A percentile compares a stretch with the other conserved stretches of the same genome.
Conservation (phyloP, 2,329 filamentous ascomycete species). For the Tolypocladium paradoxum region DNA sequence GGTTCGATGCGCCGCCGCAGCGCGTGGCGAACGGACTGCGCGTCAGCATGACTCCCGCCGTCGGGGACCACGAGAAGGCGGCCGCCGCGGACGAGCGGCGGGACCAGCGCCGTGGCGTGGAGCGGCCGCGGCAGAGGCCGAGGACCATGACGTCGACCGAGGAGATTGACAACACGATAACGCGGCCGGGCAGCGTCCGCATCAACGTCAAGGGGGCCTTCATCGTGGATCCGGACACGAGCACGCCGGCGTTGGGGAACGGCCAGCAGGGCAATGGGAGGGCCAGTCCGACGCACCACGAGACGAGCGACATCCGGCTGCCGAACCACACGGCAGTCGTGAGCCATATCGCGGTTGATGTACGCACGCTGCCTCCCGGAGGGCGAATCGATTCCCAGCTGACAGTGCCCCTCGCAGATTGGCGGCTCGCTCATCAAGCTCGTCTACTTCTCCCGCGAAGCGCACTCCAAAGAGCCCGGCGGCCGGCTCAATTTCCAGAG, state of each 20-base stretch:
- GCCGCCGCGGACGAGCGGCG: background rate
- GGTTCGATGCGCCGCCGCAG: conserved; percentile 1
- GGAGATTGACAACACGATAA: conserved; percentile 51
- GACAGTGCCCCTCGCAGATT: conserved; percentile 48
- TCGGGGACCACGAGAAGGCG: conserved; percentile 2
- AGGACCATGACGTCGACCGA: conserved; percentile 36
- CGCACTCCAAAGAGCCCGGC: conserved; percentile 66
- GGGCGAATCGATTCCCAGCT: background rate
- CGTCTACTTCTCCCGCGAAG: conserved; percentile 91
- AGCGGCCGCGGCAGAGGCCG: conserved; percentile 6
- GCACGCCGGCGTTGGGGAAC: conserved; percentile 33
- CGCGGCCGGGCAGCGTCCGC: conserved; percentile 61
- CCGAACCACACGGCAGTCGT: conserved; percentile 93
- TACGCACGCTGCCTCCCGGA: conserved; percentile 31
- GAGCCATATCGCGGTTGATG: conserved; percentile 93
- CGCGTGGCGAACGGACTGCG: background rate
- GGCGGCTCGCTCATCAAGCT: conserved; percentile 92
- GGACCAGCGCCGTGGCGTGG: background rate
- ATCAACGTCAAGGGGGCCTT: conserved; percentile 97
- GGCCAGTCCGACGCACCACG: conserved; percentile 41
- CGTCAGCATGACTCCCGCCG: conserved; percentile 6
- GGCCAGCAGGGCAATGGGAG: conserved; percentile 27
- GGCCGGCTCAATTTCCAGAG: conserved; percentile 90
- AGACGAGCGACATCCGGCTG: conserved; percentile 88
- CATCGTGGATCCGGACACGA: conserved; percentile 75